Evolutionary conservation across 1,284 basidiomycete species (phyloP), one percentile per base, ranked within the genome.

Genomic region (Clitocybe nebularis): DNA sequence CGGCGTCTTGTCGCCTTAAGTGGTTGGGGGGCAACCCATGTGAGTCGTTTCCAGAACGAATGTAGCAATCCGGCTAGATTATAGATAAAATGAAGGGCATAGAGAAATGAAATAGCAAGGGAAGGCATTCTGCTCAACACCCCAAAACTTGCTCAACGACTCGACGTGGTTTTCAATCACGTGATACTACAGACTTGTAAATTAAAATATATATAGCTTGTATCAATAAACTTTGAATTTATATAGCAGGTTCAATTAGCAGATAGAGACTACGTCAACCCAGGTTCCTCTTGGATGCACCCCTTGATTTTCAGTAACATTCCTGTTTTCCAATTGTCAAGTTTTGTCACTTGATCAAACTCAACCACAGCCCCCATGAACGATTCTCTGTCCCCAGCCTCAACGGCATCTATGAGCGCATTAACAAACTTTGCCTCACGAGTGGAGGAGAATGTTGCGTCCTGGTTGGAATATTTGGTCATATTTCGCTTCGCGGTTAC

Each of bases 261-360:
- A n/a, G n/a, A n/a, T n/a, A n/a, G 4, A 17, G 14, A 13, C 8
- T 10, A 30, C 23, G 66, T 69, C 39, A 83, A 64, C 23, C 53
- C 61, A 5, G 67, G 67, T 50, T 83, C 76, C 2, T 67, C 68
- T 32, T 86, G 75, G 46, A 96, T 80, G 20, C 74, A 69, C 60
- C 77, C 79, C 77, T 96, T 97, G 63, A 96, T 84, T 67, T 87
- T 87, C 55, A 96, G 69, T 53, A 98, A 62, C 39, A 97, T 84
- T 24, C 66, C 73, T 26, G 93, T 96, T 77, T 96, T 96, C 92
- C 92, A 96, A 65, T 88, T 89, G 64, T 97, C 93, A 56, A 97
- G 67, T 66, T 90, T 92, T 30, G 81, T 87, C 46, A 95, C 78
- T 58, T 91, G 82, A 63, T 95, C 92, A 60, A 81, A 96, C 59